Conservation (phyloP, 2,329 filamentous ascomycete genomes). For the Neoscytalidium dimidiatum region DNA sequence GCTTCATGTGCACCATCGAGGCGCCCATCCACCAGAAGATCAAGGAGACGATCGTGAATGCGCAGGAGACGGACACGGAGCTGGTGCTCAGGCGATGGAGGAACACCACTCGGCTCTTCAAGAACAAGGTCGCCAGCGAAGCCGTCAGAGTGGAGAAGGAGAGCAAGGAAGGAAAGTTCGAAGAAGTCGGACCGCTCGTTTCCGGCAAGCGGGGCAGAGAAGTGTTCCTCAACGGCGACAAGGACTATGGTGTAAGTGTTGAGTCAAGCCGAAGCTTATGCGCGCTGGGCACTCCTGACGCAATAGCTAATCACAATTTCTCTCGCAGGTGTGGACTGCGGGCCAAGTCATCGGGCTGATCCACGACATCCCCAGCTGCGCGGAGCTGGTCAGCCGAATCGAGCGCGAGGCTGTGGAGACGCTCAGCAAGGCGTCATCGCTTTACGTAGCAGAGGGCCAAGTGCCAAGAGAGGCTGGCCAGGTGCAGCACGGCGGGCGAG, state of each 20-base stretch:
- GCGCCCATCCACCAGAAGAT: constrained; percentile 90
- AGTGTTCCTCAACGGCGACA: constrained; percentile 90
- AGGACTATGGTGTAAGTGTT: constrained; percentile 77
- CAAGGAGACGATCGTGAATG: constrained; percentile 87
- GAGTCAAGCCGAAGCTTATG: neutral
- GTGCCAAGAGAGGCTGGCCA: constrained; percentile 25
- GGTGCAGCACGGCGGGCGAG: constrained; percentile 14
- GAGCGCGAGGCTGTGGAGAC: constrained; percentile 48
- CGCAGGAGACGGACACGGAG: constrained; percentile 87
- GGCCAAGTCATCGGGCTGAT: constrained; percentile 80
- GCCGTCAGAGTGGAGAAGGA: constrained; percentile 82
- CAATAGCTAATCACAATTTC: constrained; percentile 17
- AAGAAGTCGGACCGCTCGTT: constrained; percentile 82
- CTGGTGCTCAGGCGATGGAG: constrained; percentile 87
- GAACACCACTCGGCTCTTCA: constrained; percentile 87
- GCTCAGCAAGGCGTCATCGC: constrained; percentile 39
- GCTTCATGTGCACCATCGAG: constrained; percentile 96
- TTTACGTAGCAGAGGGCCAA: constrained; percentile 40
- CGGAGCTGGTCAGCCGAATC: constrained; percentile 47
- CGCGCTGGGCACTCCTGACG: neutral
- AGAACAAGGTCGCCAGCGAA: constrained; percentile 82
- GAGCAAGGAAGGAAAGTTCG: constrained; percentile 82
- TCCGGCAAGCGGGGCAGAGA: constrained; percentile 88
- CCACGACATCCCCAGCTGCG: constrained; percentile 53
- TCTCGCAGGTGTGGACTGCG: constrained; percentile 87